Evolutionary conservation across 116 monocot species (phyloP), one percentile per base, ranked within the genome.

Genomic region (Zostera marina): DNA sequence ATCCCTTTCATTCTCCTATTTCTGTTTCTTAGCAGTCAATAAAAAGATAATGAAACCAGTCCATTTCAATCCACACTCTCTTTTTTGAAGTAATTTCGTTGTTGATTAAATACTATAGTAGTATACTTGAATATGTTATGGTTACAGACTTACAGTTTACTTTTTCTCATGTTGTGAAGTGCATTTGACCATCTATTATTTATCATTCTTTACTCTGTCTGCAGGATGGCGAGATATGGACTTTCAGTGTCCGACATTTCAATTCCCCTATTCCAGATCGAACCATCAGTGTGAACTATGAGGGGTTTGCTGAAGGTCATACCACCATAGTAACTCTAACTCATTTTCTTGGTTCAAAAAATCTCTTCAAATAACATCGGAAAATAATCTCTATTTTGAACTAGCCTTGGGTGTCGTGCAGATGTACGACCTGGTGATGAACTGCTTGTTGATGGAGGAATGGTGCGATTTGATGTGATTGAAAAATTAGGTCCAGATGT

Each of bases 401-500:
- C 17, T 32, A 42, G 41, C 21, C 63, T 66, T 64, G 11, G 7
- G 41, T 70, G 19, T 57, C 5, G 46, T 68, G 9, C 70, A 93
- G 93, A 93, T 74, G 81, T 93, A 5, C 79, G 66, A 64, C 75
- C 88, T 47, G 93, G 93, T 41, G 88, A 93, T 73, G 93, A 93
- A 60, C 87, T 93, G 51, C 79, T 93, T 26, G 84, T 84, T 58
- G 88, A 93, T 75, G 93, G 93, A 62, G 93, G 93, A 74, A 93
- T 93, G 93, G 88, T 87, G 58, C 71, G 84, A 21, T 93, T 93
- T 71, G 84, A 93, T 44, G 93, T 93, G 74, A 75, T 87, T 69
- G 93, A 87, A 72, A 93, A 93, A 68, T 52, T 93, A 70, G 93
- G 93, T 3, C 93, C 88, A 54, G 93, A 93, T 70, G 93, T 93